A percentile compares a stretch with the other conserved stretches of the same genome.
These are phyloP conservation scores for Penicillium frequentans DNA, from an alignment of 2,329 filamentous ascomycete species.

Conservation along the genomic window DNA sequence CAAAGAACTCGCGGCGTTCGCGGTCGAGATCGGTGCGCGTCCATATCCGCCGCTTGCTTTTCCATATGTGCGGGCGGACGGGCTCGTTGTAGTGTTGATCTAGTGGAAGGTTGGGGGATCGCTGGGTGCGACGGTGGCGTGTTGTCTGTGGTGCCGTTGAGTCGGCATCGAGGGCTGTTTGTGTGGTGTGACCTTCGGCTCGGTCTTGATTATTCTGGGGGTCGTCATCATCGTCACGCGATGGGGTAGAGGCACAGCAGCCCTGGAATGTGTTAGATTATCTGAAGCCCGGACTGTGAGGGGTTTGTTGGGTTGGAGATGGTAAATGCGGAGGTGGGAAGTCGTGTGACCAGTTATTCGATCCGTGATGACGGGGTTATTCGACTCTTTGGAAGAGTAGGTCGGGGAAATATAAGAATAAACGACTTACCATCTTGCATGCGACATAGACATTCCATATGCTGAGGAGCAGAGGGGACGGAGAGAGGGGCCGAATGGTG, in stretches of 20 bases:
- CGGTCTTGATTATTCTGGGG: constrained; percentile 24
- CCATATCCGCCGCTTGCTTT: constrained; percentile 64
- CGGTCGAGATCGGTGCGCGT: constrained; percentile 66
- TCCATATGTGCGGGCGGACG: constrained; percentile 66
- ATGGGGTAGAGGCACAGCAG: constrained; percentile 40
- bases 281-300: not conserved
- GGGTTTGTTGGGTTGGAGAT: not conserved
- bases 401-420: not conserved
- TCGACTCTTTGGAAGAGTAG: not conserved
- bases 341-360: constrained; percentile 6
- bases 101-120: constrained; percentile 30
- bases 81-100: constrained; percentile 69
- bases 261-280: constrained; percentile 28
- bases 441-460: constrained; percentile 27
- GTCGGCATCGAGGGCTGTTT: constrained; percentile 11
- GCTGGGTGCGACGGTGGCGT: constrained; percentile 12
- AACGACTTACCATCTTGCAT: constrained; percentile 38
- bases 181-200: constrained; percentile 24
- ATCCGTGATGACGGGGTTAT: not conserved
- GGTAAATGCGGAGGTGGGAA: not conserved
- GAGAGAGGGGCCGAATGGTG: constrained; percentile 9
- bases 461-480: constrained; percentile 12
- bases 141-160: constrained; percentile 6
- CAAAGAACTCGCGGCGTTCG: constrained; percentile 83
- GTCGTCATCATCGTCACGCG: constrained; percentile 32